phyloP scores from a whole-genome alignment of 2,329 filamentous ascomycete genomes.

The Microsporum audouinii region DNA sequence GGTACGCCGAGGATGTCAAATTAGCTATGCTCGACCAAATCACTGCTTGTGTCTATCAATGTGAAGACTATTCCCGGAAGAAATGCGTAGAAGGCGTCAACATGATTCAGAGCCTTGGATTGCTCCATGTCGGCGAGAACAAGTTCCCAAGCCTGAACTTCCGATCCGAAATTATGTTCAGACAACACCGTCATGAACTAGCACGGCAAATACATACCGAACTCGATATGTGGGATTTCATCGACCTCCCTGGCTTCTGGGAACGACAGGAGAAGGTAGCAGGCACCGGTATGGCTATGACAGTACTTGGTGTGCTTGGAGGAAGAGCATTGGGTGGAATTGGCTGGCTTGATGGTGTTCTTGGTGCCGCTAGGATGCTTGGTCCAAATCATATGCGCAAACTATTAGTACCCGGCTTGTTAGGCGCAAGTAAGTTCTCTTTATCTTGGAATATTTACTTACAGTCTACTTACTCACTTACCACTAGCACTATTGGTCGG shows the following conservation, averaged over 20 bases:
- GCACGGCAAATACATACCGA: slow-evolving; percentile 78
- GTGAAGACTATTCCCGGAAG: slow-evolving; percentile 73
- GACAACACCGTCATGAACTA: slow-evolving; percentile 64
- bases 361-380: slow-evolving; percentile 69
- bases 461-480: slow-evolving; percentile 17
- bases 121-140: slow-evolving; percentile 70
- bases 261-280: slow-evolving; percentile 91
- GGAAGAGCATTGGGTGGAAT: slow-evolving; percentile 69
- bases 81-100: slow-evolving; percentile 72
- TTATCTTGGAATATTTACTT: slow-evolving; percentile 18
- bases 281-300: slow-evolving; percentile 88
- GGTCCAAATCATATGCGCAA: slow-evolving; percentile 70
- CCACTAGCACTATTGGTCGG: slow-evolving; percentile 56
- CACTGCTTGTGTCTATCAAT: slow-evolving; percentile 61
- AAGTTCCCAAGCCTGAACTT: slow-evolving; percentile 80
- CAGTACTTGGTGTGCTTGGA: slow-evolving; percentile 75
- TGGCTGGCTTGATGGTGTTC: slow-evolving; percentile 77
- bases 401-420: slow-evolving; percentile 66
- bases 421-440: slow-evolving; percentile 59
- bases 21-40: slow-evolving; percentile 85
- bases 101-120: slow-evolving; percentile 74
- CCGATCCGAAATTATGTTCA: slow-evolving; percentile 89
- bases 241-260: slow-evolving; percentile 71
- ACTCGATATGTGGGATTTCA: slow-evolving; percentile 84
- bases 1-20: slow-evolving; percentile 88